Percentiles rank a stretch among this genome's conserved stretches.
Conservation (phyloP, 163 green algal species). For the Chloroidium sp. region DNA sequence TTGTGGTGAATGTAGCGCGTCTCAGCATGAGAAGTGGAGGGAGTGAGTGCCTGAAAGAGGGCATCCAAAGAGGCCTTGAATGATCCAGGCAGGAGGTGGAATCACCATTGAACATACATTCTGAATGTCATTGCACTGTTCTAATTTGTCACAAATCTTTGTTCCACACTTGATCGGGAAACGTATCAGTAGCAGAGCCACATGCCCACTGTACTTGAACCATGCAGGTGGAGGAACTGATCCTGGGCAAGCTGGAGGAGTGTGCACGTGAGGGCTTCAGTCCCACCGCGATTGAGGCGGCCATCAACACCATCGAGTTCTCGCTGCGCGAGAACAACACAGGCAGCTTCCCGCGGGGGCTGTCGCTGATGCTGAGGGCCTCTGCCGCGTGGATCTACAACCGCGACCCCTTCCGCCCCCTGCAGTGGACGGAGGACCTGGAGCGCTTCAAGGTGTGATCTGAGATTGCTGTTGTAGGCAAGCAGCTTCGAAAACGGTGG, state of each 20-base stretch:
- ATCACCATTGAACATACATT: too few species aligned
- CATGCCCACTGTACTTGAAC: neutral
- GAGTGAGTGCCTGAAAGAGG: too few species aligned
- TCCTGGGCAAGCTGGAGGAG: constrained; percentile 62
- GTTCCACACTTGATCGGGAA: too few species aligned
- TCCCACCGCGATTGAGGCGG: constrained; percentile 76
- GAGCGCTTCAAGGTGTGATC: constrained; percentile 67
- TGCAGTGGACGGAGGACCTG: constrained; percentile 77
- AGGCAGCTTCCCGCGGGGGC: constrained; percentile 86
- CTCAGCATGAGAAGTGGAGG: too few species aligned
- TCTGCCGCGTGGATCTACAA: constrained; percentile 94
- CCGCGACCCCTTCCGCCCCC: constrained; percentile 76
- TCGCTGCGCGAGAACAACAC: constrained; percentile 98
- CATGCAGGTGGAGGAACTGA: constrained; percentile 72
- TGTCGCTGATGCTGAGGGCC: constrained; percentile 91
- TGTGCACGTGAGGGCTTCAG: constrained; percentile 77
- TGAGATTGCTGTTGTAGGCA: too few species aligned
- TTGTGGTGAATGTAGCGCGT: too few species aligned
- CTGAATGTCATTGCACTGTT: too few species aligned
- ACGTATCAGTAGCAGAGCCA: constrained; percentile 7
- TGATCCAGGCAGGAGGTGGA: too few species aligned
- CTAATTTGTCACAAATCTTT: too few species aligned
- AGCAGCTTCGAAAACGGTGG: too few species aligned
- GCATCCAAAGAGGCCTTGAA: too few species aligned
- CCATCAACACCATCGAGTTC: constrained; percentile 98